Evolutionary conservation across 2,329 filamentous ascomycete species (phyloP).

Genomic region (Cryphonectria carpinicola): DNA sequence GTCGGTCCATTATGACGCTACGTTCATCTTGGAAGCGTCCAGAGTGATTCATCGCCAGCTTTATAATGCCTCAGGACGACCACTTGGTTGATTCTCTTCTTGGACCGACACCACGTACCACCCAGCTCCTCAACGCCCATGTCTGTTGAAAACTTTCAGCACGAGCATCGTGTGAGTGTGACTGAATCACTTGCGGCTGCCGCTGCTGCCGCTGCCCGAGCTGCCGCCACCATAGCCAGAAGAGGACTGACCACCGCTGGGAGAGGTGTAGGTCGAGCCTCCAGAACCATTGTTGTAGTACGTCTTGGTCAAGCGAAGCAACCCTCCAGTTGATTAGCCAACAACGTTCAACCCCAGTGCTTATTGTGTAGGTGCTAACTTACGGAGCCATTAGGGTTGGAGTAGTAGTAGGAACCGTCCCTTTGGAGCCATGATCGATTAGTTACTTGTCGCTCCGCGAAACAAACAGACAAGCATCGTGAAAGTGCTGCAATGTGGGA

Average conservation of each 20-base stretch:
- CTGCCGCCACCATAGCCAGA: slow-evolving; percentile 33
- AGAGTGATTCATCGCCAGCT: not conserved
- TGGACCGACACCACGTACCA: not conserved
- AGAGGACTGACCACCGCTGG: slow-evolving; percentile 45
- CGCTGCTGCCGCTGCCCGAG: not conserved
- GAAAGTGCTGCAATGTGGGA: not conserved
- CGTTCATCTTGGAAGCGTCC: not conserved
- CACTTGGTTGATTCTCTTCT: not conserved
- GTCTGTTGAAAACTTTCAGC: not conserved
- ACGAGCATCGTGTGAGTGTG: not conserved
- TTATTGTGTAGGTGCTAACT: not conserved
- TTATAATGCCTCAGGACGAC: not conserved
- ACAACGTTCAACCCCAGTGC: too few species aligned
- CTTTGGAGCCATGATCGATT: slow-evolving; percentile 37
- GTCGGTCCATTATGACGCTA: not conserved
- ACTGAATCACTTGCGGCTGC: slow-evolving; percentile 9
- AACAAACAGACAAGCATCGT: not conserved
- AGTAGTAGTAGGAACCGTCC: slow-evolving; percentile 74
- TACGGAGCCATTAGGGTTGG: slow-evolving; percentile 65
- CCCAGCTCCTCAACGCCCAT: not conserved
- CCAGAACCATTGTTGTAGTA: slow-evolving; percentile 69
- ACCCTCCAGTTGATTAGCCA: not conserved
- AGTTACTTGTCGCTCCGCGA: not conserved
- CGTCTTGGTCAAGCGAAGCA: slow-evolving; percentile 38
- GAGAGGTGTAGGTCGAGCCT: slow-evolving; percentile 62